Evolutionary conservation across 2,329 filamentous ascomycete species (phyloP), one percentile per base, ranked within the genome.

Genomic region (Coniochaeta prunicola): DNA sequence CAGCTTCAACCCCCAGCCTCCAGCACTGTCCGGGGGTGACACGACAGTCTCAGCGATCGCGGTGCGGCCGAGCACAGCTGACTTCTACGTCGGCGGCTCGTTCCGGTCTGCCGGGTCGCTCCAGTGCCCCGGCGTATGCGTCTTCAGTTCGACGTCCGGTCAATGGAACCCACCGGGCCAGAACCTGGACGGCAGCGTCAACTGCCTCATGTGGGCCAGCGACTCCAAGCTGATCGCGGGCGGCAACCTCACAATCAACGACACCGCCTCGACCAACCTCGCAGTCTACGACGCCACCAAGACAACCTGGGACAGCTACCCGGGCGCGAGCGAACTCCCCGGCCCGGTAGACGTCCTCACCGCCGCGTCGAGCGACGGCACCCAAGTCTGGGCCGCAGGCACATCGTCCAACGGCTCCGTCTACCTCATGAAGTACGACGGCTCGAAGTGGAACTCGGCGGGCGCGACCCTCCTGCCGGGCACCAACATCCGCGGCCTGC

Each of bases 71-170:
- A 82, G 82, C 58, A 86, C 85, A 19, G 79, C 81, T 1, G 85
- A 94, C 56, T 80, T 99, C 13, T 99, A 89, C 68, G 89, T 99
- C 33, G 93, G 89, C 38, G 94, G 94, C 33, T 85, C 83, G 10
- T 99, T 97, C 68, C 78, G 84, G n/a, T 84, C 83, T 33, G 94
- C 92, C 19, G 94, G 94, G 30, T 87, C 88, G 4, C 81, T 97
- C 31, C 86, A 84, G 45, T 99, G 94, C 70, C 86, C 88, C 3
- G 87, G 85, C 53, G 83, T 99, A 26, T 99, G 94, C 73, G 78
- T 88, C 60, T 96, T 90, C 74, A 86, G 89, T 68, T 84, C 86
- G 2, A 76, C 83, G 8, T 80, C 80, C 4, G 82, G 80, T 15
- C 88, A 92, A 67, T 99, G 93, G 93, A 88, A 81, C 66, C 84